Evolutionary conservation across 129 eudicot species (phyloP).

Genomic region (Pseudognaphalium luteoalbum): DNA sequence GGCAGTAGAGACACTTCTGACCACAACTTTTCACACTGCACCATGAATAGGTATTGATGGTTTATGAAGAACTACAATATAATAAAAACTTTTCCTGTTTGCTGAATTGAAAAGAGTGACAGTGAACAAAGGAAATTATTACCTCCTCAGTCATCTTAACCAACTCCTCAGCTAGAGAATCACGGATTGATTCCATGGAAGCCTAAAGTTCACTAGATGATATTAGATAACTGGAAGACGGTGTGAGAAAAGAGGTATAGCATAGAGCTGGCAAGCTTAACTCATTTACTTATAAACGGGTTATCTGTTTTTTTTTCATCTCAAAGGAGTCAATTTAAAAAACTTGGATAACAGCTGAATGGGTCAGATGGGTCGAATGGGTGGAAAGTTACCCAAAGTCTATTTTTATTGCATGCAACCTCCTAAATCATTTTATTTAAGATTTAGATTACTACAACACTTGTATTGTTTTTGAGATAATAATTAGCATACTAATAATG

Average conservation of each 20-base stretch:
- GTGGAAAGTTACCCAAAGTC: not conserved
- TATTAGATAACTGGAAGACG: conserved; percentile 17
- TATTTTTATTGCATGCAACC: not conserved
- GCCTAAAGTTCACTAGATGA: conserved; percentile 46
- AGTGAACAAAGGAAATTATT: not conserved
- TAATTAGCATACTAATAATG: not conserved
- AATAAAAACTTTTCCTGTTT: not conserved
- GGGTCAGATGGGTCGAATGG: not conserved
- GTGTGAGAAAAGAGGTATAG: not conserved
- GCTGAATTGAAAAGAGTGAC: not conserved
- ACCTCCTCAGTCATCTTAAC: conserved; percentile 94
- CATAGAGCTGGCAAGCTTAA: not conserved
- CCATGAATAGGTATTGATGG: not conserved
- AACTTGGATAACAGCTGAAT: not conserved
- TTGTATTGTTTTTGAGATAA: not conserved
- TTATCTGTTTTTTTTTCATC: not conserved
- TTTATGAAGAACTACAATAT: not conserved
- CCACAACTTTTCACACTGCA: conserved; percentile 84
- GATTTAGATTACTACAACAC: not conserved
- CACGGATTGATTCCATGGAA: conserved; percentile 91
- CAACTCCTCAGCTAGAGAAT: conserved; percentile 96
- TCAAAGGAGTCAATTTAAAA: not conserved
- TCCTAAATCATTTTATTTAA: not conserved
- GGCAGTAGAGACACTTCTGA: conserved; percentile 77
- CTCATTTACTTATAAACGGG: too few relatives aligned